phyloP scores from a whole-genome alignment of 176 grass and related monocot species.

The Oryza meyeriana region DNA sequence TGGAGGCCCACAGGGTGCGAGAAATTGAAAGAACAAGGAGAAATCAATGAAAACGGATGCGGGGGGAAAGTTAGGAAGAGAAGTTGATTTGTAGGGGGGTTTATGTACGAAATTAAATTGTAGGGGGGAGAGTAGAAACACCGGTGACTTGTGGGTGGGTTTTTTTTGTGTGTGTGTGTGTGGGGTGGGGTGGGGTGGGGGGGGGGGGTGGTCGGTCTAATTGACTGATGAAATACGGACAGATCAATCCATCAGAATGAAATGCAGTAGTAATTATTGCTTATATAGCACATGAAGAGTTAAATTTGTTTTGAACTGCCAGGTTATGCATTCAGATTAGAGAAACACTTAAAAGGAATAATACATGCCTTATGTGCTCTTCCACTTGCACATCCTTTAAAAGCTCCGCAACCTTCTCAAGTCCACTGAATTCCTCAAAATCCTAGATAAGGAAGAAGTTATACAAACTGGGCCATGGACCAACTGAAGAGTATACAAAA shows the following conservation, averaged over 20 bases:
- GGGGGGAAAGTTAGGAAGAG: no score
- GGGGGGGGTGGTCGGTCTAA: no score
- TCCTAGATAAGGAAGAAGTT: constrained; percentile 48
- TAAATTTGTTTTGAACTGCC: background rate
- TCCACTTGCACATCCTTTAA: constrained; percentile 87
- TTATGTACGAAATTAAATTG: no score
- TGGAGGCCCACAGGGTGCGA: no score
- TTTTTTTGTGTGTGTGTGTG: no score
- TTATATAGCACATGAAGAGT: background rate
- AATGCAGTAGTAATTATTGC: constrained; percentile 4
- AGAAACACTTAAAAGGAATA: constrained; percentile 6
- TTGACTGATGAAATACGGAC: background rate
- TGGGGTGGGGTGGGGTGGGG: no score
- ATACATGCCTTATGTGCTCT: constrained; percentile 77
- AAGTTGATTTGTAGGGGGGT: no score
- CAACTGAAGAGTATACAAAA: background rate
- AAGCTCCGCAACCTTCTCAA: constrained; percentile 90
- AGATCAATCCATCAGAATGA: background rate
- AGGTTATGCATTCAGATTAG: background rate
- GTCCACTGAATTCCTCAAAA: constrained; percentile 76
- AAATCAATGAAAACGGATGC: no score
- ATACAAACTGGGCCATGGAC: background rate
- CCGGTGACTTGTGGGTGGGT: no score
- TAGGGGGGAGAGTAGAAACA: no score
- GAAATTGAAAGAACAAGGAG: no score